Evolutionary conservation across 1,139 yeast species (phyloP), one percentile per base, ranked within the genome.

Genomic region (Kurtzmaniella natalensis): DNA sequence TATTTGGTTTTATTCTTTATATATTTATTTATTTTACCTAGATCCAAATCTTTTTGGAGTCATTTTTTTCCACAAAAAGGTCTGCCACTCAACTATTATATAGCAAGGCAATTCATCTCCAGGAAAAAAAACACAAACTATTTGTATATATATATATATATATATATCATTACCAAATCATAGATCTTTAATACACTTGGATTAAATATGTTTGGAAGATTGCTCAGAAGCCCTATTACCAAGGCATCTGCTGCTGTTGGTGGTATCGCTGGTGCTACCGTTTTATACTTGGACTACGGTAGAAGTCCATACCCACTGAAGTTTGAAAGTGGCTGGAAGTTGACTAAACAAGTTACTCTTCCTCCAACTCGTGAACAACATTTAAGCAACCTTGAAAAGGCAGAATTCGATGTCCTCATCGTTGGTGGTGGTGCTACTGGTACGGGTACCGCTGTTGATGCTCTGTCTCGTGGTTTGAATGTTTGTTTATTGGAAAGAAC

Each of bases 371-470:
- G 75, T 47, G 53, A 49, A 7, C 52, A 57, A 19, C 55, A 67
- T 35, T 48, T 69, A 36, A 47, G 54, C 11, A 59, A 55, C 28
- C 51, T 69, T 40, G 57, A 55, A 22, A 44, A 47, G 23, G 55
- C 59, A n/a, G 69, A 78, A 48, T 89, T 79, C 52, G 97, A 89
- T 55, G 76, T 89, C 21, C 61, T 89, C 45, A 71, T 89, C 44
- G 80, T 89, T 45, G 97, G 97, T 38, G 97, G 96, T 45, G 97
- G 97, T 57, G 96, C 97, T 25, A 81, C 94, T 14, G 97, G 97
- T 44, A 68, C 96, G 6, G 97, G 97, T 37, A 78, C 88, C 32
- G 97, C 96, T 1, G 69, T 89, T 32, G 97, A 89, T 60, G 96
- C 96, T 24, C 78, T 84, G 15, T 77, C 95, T 25, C 75, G 97